Base-by-base conservation (phyloP, 306 rosid genomes). In the Quercus alba region DNA sequence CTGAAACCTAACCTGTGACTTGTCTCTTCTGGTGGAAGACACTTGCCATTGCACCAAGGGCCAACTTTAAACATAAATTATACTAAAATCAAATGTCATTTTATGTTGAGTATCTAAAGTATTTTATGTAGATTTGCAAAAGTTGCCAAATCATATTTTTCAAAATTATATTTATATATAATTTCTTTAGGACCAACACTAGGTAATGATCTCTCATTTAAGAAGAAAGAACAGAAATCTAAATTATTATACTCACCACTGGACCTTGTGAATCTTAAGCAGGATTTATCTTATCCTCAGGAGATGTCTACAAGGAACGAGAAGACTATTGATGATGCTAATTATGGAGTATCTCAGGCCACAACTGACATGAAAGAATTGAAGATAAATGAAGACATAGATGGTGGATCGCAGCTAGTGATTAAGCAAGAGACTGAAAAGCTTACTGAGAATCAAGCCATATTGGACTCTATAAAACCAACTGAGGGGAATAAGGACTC, bases 221-320 rank as follows among this genome's bases (percentile, higher is more conserved):
- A 23, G 17, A 5, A 28, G 19, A 20, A 38, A 3, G 56, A 25
- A 14, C 15, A 23, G 5, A 4, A 73, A 51, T 13, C 52, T 5
- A 12, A n/a, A 69, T 18, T 28, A 54, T 52, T 18, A 14, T 73
- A 26, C 31, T 74, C 67, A 74, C 41, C 28, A 2, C 13, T 67
- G 75, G 51, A 57, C 41, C 20, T 23, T 49, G 33, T 21, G 15
- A 52, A 74, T 26, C 31, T 76, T 76, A 23, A 77, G 70, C 76
- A 87, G 97, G 89, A 85, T 73, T 18, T 25, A 13, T 31, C 33
- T n/a, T 76, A 71, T 51, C 69, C 66, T 21, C 66, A 74, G 17
- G 78, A 80, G n/a, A 80, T 68, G 76, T 56, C 81, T 21, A 75
- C n/a, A 44, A 80, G 71, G 61, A 83, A 80, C 12, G 73, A 33